A percentile compares a stretch with the other conserved stretches of the same genome.
These are phyloP conservation scores for Neurospora sp. DNA, from an alignment of 495 filamentous ascomycete species.

Conservation along the genomic window DNA sequence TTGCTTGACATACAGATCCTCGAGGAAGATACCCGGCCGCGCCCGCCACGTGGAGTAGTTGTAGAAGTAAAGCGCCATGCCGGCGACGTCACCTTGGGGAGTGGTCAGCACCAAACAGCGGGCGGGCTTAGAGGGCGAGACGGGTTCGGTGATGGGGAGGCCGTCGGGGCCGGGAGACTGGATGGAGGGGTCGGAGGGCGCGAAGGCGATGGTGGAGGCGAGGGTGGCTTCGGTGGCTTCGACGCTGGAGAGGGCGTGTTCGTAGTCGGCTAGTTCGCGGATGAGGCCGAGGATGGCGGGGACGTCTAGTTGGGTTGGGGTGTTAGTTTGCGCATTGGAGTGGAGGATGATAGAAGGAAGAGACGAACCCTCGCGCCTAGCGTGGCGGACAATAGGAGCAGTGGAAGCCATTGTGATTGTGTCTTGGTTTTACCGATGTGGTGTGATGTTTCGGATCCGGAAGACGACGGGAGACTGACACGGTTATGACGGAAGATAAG, in stretches of 20 bases:
- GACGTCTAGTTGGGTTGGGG: slow-evolving; percentile 36
- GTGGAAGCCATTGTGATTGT: slow-evolving; percentile 9
- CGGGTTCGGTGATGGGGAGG: slow-evolving; percentile 32
- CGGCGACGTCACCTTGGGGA: slow-evolving; percentile 30
- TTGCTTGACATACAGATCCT: slow-evolving; percentile 79
- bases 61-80: slow-evolving; percentile 52
- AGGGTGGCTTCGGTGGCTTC: slow-evolving; percentile 70
- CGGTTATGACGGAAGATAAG: too few species aligned
- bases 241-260: slow-evolving; percentile 58
- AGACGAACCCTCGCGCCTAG: slow-evolving; percentile 20
- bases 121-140: slow-evolving; percentile 29
- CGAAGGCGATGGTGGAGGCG: slow-evolving; percentile 68
- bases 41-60: slow-evolving; percentile 73
- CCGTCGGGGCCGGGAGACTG: slow-evolving; percentile 13
- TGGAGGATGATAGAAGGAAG: not conserved
- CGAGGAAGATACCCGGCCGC: slow-evolving; percentile 82
- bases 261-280: slow-evolving; percentile 79
- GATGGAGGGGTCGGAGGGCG: slow-evolving; percentile 34
- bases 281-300: slow-evolving; percentile 73
- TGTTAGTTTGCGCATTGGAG: too few species aligned
- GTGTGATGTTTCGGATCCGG: not conserved
- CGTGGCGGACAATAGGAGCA: slow-evolving; percentile 19
- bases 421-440: not conserved
- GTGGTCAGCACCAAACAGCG: slow-evolving; percentile 39
- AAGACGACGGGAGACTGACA: too few species aligned